Base-by-base conservation (phyloP, 345 rosid genomes). In the Eucalyptus pumila region DNA sequence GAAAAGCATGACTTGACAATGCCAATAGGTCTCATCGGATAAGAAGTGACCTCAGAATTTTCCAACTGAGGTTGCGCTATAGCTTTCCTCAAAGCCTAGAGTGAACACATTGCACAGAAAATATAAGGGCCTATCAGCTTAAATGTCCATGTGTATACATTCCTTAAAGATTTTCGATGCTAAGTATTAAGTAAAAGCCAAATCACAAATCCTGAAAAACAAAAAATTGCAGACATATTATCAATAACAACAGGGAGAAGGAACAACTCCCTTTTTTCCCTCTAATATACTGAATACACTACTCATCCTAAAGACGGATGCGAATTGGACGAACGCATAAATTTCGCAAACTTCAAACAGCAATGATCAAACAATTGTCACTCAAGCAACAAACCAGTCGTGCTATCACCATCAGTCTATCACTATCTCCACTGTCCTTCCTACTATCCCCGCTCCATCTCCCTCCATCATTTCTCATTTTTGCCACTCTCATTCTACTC, bases 1-100 rank as follows among this genome's bases (percentile, higher is more conserved):
- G 97, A 96, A 92, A 96, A 97, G 95, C 99, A 97, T 87, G 98
- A 96, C 67, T 90, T 97, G 67, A 97, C 92, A 52, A 92, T 76
- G 76, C 99, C 99, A 89, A 96, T 95, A 40, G 97, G 97, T 80
- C 92, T 88, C 99, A 96, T 93, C 19, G 98, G 99, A 91, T 96
- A 97, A 14, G 94, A 89, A 76, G 90, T 89, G 85, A 30, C 88
- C 90, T 91, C 93, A 90, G 93, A 91, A 87, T 88, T 89, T 87
- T 92, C 91, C 27, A 93, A 87, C 81, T 89, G 92, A 51, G 92
- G 87, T 49, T 91, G 90, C 15, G 95, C 93, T 89, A 97, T 87
- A 26, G 96, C 95, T 87, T 95, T 93, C 91, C 99, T 94, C 90
- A 97, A 90, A 65, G 93, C 94, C 99, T 97, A 76, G 85, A 21